Evolutionary conservation across 345 rosid genomes (phyloP).

Genomic region (Populus nigra): DNA sequence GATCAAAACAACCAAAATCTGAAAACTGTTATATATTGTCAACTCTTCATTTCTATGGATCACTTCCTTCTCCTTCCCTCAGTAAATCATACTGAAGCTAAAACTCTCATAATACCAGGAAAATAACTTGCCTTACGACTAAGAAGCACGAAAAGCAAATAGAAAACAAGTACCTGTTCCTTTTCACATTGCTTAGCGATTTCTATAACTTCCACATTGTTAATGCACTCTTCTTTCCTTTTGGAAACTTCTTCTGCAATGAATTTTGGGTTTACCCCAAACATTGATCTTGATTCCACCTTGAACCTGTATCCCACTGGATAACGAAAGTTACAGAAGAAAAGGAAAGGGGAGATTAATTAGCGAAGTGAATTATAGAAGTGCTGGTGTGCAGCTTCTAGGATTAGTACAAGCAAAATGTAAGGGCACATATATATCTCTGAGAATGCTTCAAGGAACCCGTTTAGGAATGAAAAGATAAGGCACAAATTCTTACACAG

Average conservation of each 20-base stretch:
- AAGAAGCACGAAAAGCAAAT: neutral
- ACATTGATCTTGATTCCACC: constrained; percentile 45
- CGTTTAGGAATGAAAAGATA: neutral
- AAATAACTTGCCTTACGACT: neutral
- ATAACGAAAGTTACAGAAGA: neutral
- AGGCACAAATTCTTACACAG: constrained; percentile 26
- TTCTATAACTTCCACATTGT: constrained; percentile 32
- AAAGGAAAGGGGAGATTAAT: neutral
- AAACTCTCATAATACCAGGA: too few species aligned
- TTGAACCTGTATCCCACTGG: constrained; percentile 59
- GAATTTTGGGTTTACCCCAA: constrained; percentile 39
- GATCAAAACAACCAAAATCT: too few species aligned
- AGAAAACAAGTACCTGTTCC: constrained; percentile 32
- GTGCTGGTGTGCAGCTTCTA: too few species aligned
- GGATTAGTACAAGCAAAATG: neutral
- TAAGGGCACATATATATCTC: neutral
- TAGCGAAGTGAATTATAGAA: neutral
- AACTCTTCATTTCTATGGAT: too few species aligned
- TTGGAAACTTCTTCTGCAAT: constrained; percentile 40
- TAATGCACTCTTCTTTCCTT: constrained; percentile 42
- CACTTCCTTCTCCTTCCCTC: too few species aligned
- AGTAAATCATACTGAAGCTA: too few species aligned
- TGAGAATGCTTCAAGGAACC: neutral
- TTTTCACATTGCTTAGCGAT: constrained; percentile 34
- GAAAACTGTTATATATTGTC: neutral